Evolutionary conservation across 225 moss, liverwort and hornwort species (phyloP).

Genomic region (Climacium dendroides): DNA sequence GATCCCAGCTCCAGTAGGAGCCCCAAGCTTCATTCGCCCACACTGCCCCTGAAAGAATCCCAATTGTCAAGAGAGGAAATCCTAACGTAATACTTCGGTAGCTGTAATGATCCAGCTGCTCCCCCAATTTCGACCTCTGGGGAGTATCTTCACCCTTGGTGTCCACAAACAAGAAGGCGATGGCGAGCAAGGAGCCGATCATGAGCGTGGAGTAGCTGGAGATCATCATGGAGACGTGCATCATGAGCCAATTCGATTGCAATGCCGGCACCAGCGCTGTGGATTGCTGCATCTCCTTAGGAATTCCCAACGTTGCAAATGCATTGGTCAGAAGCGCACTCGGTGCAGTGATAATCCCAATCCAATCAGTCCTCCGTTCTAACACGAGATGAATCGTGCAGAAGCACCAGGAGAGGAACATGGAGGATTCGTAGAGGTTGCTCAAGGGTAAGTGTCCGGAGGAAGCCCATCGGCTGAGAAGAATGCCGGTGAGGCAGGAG

Average conservation of each 20-base stretch:
- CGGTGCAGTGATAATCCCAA: constrained; percentile 43
- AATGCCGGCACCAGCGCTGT: constrained; percentile 37
- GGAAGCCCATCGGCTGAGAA: constrained; percentile 20
- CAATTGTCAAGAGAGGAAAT: constrained; percentile 35
- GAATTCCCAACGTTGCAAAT: constrained; percentile 40
- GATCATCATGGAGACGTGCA: constrained; percentile 52
- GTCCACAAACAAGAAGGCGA: constrained; percentile 29
- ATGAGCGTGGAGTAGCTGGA: constrained; percentile 42
- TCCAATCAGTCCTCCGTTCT: constrained; percentile 24
- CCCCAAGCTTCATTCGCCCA: constrained; percentile 60
- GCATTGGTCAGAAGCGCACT: constrained; percentile 47
- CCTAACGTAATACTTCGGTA: constrained; percentile 33
- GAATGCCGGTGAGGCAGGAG: constrained; percentile 17
- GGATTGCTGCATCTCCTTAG: constrained; percentile 40
- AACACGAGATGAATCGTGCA: constrained; percentile 29
- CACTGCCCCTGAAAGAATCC: constrained; percentile 42
- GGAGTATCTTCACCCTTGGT: neutral
- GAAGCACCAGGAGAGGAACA: constrained; percentile 53
- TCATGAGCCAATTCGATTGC: constrained; percentile 56
- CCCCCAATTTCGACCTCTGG: constrained; percentile 2
- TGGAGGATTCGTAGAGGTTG: constrained; percentile 39
- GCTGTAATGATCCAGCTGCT: constrained; percentile 35
- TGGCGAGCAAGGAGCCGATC: constrained; percentile 43
- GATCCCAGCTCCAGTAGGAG: constrained; percentile 67
- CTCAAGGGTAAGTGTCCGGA: constrained; percentile 39